Evolutionary conservation across 352 stramenopile genomes (phyloP), one percentile per base, ranked within the genome.

Genomic region (Blastocystis sp.): DNA sequence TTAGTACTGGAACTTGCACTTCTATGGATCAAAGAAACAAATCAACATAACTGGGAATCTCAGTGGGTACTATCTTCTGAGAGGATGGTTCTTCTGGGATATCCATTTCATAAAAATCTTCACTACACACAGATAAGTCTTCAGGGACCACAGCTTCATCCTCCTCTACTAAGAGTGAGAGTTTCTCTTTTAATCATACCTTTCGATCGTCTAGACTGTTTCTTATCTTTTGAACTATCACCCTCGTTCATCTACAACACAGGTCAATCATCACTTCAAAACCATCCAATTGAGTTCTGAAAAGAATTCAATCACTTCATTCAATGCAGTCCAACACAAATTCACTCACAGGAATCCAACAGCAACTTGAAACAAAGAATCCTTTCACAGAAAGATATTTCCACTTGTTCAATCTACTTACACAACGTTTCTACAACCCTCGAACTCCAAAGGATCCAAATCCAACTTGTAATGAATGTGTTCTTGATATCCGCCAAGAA

Each of bases 101-200:
- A 6, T 54, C 49, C 49, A 57, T 57, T 21, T 57, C 29, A 74
- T 43, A 46, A 32, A 16, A n/a, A 9, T 43, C 19, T n/a, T 74
- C 63, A 24, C 63, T 74, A 51, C 37, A 74, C 63, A 74, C 27
- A n/a, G 27, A 74, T 16, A 74, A 39, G 52, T 74, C 63, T 42
- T 74, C 63, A 12, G 49, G 49, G 21, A 21, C 21, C 49, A 57
- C 49, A 12, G 49, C 21, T 21, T 57, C 49, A 57, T 57, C 49
- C 49, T 57, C 49, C 21, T 57, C 49, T 21, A 21, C 49, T 57
- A 57, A 12, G 11, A 57, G 21, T 57, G 49, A 57, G n/a, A n/a
- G n/a, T 57, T 21, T 21, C 49, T 21, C 12, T 57, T 21, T 21
- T 21, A 57, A 21, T 21, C 11, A 21, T 57, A 12, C 21, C 49